phyloP scores from a whole-genome alignment of 2,329 filamentous ascomycete genomes.

The Domatiomyces globalis region DNA sequence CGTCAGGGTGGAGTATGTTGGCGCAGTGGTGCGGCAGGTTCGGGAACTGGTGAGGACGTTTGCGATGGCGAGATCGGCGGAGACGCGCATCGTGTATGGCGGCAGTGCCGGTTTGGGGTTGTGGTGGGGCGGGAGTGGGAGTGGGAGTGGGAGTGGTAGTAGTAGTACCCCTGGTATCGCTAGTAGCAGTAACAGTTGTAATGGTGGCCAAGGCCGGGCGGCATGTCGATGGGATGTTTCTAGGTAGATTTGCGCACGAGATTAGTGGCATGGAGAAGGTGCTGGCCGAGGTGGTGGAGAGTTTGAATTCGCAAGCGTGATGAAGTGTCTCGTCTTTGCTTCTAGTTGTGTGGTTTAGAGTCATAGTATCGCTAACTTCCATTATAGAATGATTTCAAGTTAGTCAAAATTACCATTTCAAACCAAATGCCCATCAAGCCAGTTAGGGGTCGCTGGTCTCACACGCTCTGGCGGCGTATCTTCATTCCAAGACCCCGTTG shows the following conservation, averaged over 20 bases:
- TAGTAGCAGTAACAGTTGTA: constrained; percentile 1
- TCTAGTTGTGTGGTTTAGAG: no score
- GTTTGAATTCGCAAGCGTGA: constrained; percentile 11
- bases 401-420: no score
- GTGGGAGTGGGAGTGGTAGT: not conserved
- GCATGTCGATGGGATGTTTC: constrained; percentile 64
- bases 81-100: constrained; percentile 62
- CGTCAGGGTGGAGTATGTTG: constrained; percentile 59
- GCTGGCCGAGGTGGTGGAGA: constrained; percentile 52
- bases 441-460: not conserved
- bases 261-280: constrained; percentile 57
- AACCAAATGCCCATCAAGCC: not conserved
- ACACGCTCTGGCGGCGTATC: not conserved
- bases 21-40: constrained; percentile 53
- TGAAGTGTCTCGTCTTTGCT: no score
- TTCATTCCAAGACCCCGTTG: not conserved
- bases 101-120: constrained; percentile 70
- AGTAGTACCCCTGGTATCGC: no score
- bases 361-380: no score
- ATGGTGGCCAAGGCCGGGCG: constrained; percentile 34
- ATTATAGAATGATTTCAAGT: no score
- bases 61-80: constrained; percentile 31
- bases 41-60: constrained; percentile 32
- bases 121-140: constrained; percentile 34
- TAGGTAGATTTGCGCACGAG: constrained; percentile 71